These are phyloP conservation scores for Tolypocladium pustulatum DNA, from an alignment of 2,329 filamentous ascomycete genomes.

Conservation along the genomic window DNA sequence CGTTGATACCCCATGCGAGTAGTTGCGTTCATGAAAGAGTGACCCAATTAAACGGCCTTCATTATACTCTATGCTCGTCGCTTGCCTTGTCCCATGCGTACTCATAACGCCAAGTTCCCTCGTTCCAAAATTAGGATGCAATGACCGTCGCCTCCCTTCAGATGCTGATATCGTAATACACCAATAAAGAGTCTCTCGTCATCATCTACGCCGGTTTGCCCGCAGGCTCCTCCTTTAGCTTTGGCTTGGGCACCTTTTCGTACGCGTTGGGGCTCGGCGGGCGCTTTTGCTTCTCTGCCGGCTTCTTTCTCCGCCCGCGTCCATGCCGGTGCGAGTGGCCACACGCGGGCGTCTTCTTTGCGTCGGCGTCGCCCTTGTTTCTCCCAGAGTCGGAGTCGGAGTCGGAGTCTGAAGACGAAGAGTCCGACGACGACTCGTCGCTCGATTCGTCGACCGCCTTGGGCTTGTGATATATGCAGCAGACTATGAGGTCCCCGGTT, in stretches of 20 bases:
- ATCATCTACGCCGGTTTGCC: slow-evolving; percentile 8
- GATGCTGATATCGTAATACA: neutral
- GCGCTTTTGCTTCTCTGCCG: slow-evolving; percentile 27
- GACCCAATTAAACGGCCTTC: neutral
- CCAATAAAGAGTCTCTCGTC: neutral
- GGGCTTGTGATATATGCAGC: slow-evolving; percentile 94
- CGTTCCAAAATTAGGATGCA: neutral
- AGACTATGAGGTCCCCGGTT: slow-evolving; percentile 47
- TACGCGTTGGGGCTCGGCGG: slow-evolving; percentile 70
- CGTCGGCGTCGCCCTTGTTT: slow-evolving; percentile 29
- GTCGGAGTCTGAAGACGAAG: slow-evolving; percentile 44
- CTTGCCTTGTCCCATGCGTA: neutral
- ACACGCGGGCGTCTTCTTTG: slow-evolving; percentile 16
- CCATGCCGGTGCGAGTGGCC: slow-evolving; percentile 21
- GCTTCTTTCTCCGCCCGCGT: slow-evolving; percentile 14
- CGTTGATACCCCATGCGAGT: slow-evolving; percentile 3
- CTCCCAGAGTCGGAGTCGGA: slow-evolving; percentile 28
- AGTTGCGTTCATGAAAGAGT: neutral
- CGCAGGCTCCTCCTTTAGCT: slow-evolving; percentile 17
- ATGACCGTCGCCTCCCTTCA: slow-evolving; percentile 3
- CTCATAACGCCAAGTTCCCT: neutral
- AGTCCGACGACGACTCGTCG: slow-evolving; percentile 44
- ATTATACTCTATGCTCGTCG: neutral
- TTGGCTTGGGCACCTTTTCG: slow-evolving; percentile 54
- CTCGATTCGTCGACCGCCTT: slow-evolving; percentile 75